These are phyloP conservation scores for Leccinum fallax DNA, from an alignment of 1,284 basidiomycete genomes.

Conservation along the genomic window DNA sequence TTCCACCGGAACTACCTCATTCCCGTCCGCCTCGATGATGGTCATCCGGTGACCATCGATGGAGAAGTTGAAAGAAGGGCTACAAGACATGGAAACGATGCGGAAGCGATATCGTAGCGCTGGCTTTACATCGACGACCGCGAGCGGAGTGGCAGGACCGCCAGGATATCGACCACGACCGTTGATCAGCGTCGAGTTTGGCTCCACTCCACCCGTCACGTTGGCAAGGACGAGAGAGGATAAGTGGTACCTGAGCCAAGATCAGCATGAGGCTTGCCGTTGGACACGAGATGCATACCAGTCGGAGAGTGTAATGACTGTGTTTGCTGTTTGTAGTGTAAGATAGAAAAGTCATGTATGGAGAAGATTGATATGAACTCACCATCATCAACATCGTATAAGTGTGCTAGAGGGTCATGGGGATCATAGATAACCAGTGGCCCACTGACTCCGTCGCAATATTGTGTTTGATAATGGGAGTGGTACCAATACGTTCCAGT, in stretches of 20 bases:
- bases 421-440: conserved; percentile 43
- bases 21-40: conserved; percentile 54
- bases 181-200: conserved; percentile 50
- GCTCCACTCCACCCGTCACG: conserved; percentile 10
- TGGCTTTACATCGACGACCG: conserved; percentile 35
- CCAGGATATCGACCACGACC: conserved; percentile 45
- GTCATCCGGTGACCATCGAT: conserved; percentile 47
- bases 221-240: conserved; percentile 18
- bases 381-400: conserved; percentile 47
- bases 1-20: conserved; percentile 39
- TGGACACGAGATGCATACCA: conserved; percentile 23
- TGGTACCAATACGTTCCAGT: conserved; percentile 40
- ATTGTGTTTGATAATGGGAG: conserved; percentile 35
- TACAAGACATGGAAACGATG: conserved; percentile 39
- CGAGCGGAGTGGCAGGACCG: conserved; percentile 34
- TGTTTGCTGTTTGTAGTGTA: conserved; percentile 26
- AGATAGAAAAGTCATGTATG: neutral
- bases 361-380: neutral
- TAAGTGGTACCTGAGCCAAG: conserved; percentile 28
- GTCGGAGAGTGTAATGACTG: conserved; percentile 36
- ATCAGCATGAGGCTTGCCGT: conserved; percentile 1
- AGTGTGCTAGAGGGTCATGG: conserved; percentile 33
- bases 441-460: conserved; percentile 53
- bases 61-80: conserved; percentile 40
- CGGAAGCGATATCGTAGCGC: conserved; percentile 37